These are phyloP conservation scores for Kwoniella heveanensis DNA, from an alignment of 768 basidiomycete species.

Conservation along the genomic window DNA sequence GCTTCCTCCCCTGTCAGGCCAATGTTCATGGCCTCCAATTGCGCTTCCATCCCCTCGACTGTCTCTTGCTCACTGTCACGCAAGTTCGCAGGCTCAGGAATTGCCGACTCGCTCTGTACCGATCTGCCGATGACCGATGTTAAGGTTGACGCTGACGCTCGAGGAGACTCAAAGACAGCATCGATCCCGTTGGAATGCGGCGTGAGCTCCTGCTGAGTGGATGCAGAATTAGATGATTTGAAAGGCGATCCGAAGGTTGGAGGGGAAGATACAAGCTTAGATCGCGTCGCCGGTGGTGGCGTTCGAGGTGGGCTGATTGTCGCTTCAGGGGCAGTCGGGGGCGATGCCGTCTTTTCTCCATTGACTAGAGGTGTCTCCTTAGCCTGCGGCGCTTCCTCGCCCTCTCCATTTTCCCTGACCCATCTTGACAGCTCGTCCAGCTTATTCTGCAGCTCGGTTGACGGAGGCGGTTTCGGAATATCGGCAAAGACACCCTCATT, in stretches of 20 bases:
- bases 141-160: not conserved
- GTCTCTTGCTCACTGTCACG: conserved; percentile 6
- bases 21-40: conserved; percentile 18
- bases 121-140: too few relatives aligned
- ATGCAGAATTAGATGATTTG: not conserved
- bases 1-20: conserved; percentile 22
- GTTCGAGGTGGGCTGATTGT: conserved; percentile 1
- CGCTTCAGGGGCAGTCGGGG: not conserved
- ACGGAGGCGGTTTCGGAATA: not conserved
- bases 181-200: conserved; percentile 14
- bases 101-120: not conserved
- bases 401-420: conserved; percentile 18
- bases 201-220: conserved; percentile 4
- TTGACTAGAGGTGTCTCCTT: not conserved
- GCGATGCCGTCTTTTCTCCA: conserved; percentile 2
- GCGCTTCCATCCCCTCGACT: conserved; percentile 15
- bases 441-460: conserved; percentile 13
- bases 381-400: not conserved
- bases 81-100: conserved; percentile 22
- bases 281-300: conserved; percentile 1
- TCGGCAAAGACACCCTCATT: conserved; percentile 21
- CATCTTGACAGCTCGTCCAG: conserved; percentile 19
- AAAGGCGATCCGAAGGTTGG: conserved; percentile 10
- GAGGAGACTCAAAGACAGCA: conserved; percentile 18
- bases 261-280: not conserved